Evolutionary conservation across 1,284 basidiomycete genomes (phyloP).

Genomic region (Porodaedalea pini): DNA sequence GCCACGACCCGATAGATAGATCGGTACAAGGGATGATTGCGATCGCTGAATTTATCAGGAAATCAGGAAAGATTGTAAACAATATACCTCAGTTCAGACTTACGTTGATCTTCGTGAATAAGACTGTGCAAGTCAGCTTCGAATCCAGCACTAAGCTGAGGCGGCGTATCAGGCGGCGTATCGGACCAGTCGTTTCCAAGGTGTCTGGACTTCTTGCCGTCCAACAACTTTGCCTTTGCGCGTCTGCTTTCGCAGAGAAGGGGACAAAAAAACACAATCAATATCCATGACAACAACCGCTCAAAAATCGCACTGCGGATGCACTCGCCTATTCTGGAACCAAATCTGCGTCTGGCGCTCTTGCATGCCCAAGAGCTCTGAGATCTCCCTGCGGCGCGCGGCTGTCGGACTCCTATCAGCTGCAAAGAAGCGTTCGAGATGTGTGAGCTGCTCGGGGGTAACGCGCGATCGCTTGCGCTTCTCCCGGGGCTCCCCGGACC

Average conservation of each 20-base stretch:
- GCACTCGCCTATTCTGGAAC: conserved; percentile 76
- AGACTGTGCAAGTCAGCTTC: conserved; percentile 58
- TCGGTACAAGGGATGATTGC: conserved; percentile 72
- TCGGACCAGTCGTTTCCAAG: conserved; percentile 31
- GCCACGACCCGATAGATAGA: conserved; percentile 72
- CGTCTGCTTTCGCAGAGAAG: conserved; percentile 45
- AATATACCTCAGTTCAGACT: conserved; percentile 31
- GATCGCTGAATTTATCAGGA: conserved; percentile 46
- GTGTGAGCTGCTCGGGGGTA: conserved; percentile 69
- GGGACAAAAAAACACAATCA: conserved; percentile 11
- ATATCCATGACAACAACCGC: conserved; percentile 8
- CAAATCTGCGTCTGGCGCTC: conserved; percentile 84
- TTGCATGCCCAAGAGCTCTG: conserved; percentile 72
- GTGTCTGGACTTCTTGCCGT: conserved; percentile 48
- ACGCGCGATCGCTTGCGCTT: conserved; percentile 76
- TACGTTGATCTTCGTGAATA: conserved; percentile 71
- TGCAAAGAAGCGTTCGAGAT: conserved; percentile 67
- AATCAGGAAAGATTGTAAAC: not conserved
- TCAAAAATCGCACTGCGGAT: conserved; percentile 13
- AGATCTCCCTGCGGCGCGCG: conserved; percentile 65
- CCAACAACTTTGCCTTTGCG: conserved; percentile 72
- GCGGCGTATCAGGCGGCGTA: conserved; percentile 47
- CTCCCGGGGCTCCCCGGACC: conserved; percentile 40
- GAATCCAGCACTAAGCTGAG: conserved; percentile 48
- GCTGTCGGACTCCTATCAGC: conserved; percentile 69